phyloP scores from a whole-genome alignment of 2,329 filamentous ascomycete genomes.

The Fusarium sp. region DNA sequence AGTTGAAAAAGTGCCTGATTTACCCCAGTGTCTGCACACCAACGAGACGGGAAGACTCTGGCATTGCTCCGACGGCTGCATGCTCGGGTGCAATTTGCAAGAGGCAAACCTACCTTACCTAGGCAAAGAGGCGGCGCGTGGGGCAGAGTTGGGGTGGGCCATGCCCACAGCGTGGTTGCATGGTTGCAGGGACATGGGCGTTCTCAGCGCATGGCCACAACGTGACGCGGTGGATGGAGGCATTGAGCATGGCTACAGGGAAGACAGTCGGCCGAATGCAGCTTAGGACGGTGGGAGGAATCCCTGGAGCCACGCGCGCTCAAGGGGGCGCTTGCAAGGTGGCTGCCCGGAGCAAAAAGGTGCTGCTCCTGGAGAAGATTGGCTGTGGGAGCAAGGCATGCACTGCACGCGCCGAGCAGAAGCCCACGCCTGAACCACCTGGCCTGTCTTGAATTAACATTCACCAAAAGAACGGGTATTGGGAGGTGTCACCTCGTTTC shows the following conservation, averaged over 20 bases:
- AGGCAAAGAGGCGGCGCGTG: slow-evolving; percentile 28
- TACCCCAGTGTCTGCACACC: neutral
- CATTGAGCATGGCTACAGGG: slow-evolving; percentile 42
- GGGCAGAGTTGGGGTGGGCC: slow-evolving; percentile 34
- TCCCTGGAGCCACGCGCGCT: slow-evolving; percentile 52
- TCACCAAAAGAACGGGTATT: neutral
- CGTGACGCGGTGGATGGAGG: slow-evolving; percentile 43
- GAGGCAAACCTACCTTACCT: neutral
- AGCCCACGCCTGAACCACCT: neutral
- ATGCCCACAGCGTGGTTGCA: slow-evolving; percentile 23
- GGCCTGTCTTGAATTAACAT: slow-evolving; percentile 3
- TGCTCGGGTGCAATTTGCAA: slow-evolving; percentile 24
- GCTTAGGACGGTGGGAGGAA: slow-evolving; percentile 40
- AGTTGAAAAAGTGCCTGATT: neutral
- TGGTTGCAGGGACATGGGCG: slow-evolving; percentile 37
- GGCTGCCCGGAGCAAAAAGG: slow-evolving; percentile 26
- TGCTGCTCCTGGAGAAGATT: slow-evolving; percentile 2
- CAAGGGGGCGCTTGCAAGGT: slow-evolving; percentile 38
- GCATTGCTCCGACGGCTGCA: slow-evolving; percentile 26
- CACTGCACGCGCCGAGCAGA: slow-evolving; percentile 16
- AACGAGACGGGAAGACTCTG: slow-evolving; percentile 15
- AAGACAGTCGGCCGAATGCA: slow-evolving; percentile 37
- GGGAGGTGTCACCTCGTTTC: neutral
- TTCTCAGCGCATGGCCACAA: slow-evolving; percentile 45
- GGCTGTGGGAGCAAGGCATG: neutral